A percentile compares a stretch with the other conserved stretches of the same genome.
These are phyloP conservation scores for Yarrowia keelungensis DNA, from an alignment of 805 yeast species.

Conservation along the genomic window DNA sequence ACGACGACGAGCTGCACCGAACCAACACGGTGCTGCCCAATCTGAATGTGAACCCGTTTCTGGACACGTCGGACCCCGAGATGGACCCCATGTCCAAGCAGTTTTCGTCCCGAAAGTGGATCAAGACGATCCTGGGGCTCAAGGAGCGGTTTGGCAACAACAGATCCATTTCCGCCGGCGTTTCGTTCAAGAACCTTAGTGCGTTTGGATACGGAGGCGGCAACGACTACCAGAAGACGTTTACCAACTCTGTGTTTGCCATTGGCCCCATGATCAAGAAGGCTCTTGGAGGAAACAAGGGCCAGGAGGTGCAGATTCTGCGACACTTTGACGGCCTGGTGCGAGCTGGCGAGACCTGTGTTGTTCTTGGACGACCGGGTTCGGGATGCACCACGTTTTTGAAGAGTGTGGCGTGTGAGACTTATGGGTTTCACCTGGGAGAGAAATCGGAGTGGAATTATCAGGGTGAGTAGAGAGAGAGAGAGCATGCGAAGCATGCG, in stretches of 20 bases:
- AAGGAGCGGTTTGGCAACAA: conserved; percentile 47
- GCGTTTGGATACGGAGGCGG: conserved; percentile 68
- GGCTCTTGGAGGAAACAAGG: conserved; percentile 46
- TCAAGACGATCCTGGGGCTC: conserved; percentile 60
- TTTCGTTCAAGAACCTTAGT: conserved; percentile 62
- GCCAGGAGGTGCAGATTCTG: conserved; percentile 51
- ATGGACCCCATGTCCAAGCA: conserved; percentile 65
- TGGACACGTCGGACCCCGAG: conserved; percentile 51
- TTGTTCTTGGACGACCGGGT: conserved; percentile 78
- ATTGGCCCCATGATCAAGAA: conserved; percentile 51
- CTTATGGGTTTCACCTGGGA: conserved; percentile 64
- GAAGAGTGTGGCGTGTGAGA: conserved; percentile 54
- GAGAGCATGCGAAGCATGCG: not conserved
- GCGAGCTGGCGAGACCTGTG: conserved; percentile 68
- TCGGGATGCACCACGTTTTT: conserved; percentile 77
- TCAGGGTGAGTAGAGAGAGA: conserved; percentile 29
- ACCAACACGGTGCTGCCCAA: conserved; percentile 15
- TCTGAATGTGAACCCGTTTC: conserved; percentile 44
- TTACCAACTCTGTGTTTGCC: conserved; percentile 55
- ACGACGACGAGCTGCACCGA: conserved; percentile 8
- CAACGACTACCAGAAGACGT: conserved; percentile 70
- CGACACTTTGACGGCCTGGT: conserved; percentile 65
- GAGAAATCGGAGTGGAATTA: conserved; percentile 59
- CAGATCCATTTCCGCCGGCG: conserved; percentile 57
- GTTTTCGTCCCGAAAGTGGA: conserved; percentile 68